Percentiles rank a stretch among this genome's conserved stretches.
Conservation (phyloP, 2,329 filamentous ascomycete species). For the Volutella citrinella region DNA sequence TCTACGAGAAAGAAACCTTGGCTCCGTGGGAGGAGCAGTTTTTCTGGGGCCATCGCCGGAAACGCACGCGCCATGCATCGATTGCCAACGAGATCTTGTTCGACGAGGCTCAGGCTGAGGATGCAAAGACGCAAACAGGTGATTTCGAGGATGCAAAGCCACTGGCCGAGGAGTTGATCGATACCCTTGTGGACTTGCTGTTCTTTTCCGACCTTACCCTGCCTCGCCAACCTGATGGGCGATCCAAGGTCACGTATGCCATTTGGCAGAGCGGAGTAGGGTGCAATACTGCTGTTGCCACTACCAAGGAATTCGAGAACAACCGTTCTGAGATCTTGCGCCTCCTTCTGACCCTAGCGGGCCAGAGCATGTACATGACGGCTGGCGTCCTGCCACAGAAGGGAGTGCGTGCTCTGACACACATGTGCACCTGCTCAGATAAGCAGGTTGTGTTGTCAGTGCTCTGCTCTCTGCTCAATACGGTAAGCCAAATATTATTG, state of each 20-base stretch:
- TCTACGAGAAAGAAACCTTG: slow-evolving; percentile 86
- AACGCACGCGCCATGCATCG: slow-evolving; percentile 63
- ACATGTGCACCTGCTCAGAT: slow-evolving; percentile 82
- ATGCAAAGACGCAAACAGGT: slow-evolving; percentile 45
- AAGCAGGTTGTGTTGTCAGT: slow-evolving; percentile 90
- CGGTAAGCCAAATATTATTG: slow-evolving; percentile 65
- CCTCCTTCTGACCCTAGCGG: slow-evolving; percentile 78
- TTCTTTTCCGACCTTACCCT: slow-evolving; percentile 92
- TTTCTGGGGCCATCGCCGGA: slow-evolving; percentile 80
- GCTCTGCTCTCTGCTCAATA: slow-evolving; percentile 90
- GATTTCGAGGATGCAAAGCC: slow-evolving; percentile 83
- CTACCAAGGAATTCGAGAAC: slow-evolving; percentile 88
- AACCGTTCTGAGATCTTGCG: slow-evolving; percentile 89
- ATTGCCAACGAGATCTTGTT: slow-evolving; percentile 77
- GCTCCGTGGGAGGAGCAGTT: slow-evolving; percentile 86
- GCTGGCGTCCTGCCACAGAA: slow-evolving; percentile 75
- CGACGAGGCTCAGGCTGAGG: slow-evolving; percentile 65
- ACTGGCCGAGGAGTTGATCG: slow-evolving; percentile 87
- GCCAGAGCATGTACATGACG: slow-evolving; percentile 91
- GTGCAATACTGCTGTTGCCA: slow-evolving; percentile 83
- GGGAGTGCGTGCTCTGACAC: slow-evolving; percentile 81
- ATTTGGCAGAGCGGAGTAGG: slow-evolving; percentile 99
- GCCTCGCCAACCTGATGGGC: slow-evolving; percentile 66
- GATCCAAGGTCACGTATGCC: slow-evolving; percentile 81
- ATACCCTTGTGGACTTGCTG: slow-evolving; percentile 81